These are phyloP conservation scores for Litsea cubeba DNA, from an alignment of 164 flowering plant species.

Conservation along the genomic window DNA sequence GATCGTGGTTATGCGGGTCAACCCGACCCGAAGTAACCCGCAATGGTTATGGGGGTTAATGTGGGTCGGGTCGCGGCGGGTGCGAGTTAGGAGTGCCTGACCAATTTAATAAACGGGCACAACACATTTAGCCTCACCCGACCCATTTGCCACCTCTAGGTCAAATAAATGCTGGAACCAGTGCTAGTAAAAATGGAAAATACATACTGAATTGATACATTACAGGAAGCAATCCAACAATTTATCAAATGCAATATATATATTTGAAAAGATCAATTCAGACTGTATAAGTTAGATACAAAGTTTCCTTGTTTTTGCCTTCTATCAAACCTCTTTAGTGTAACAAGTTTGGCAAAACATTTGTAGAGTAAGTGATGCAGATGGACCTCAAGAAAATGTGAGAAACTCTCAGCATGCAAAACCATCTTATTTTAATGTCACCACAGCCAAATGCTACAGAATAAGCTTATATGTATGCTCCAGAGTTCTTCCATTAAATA, in stretches of 20 bases:
- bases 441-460: no score
- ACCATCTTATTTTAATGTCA: background rate
- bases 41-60: no score
- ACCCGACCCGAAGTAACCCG: no score
- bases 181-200: no score
- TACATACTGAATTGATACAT: no score
- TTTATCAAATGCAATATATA: background rate
- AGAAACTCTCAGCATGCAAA: background rate
- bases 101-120: no score
- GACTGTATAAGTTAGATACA: background rate
- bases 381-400: background rate
- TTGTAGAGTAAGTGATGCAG: background rate
- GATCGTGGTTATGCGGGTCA: no score
- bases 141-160: no score
- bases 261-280: background rate
- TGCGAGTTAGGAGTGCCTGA: no score
- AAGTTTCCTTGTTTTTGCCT: background rate
- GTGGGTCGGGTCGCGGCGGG: no score
- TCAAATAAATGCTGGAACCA: no score
- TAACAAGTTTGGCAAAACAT: background rate
- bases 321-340: background rate
- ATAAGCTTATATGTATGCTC: background rate
- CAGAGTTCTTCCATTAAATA: background rate
- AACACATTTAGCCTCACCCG: no score
- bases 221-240: background rate